Evolutionary conservation across 2,329 filamentous ascomycete genomes (phyloP).

Genomic region (Cryphonectria japonica): DNA sequence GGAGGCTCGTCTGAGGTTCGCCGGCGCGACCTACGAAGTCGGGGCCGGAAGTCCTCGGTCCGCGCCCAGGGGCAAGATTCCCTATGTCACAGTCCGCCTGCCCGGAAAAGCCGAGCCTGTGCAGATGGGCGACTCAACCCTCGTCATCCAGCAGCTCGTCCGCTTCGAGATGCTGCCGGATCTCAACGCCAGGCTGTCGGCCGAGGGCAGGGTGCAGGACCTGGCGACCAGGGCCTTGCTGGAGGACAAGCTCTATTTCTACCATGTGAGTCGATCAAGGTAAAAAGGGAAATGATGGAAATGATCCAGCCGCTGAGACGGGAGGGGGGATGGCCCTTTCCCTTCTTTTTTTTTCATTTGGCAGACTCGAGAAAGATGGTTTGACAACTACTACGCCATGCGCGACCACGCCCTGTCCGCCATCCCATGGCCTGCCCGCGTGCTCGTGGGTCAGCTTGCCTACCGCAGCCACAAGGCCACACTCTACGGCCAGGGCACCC

Average conservation of each 20-base stretch:
- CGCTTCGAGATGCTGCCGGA: conserved; percentile 48
- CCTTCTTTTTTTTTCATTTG: no score
- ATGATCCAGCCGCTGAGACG: background rate
- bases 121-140: conserved; percentile 53
- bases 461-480: conserved; percentile 48
- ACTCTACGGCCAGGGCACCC: conserved; percentile 61
- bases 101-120: conserved; percentile 1
- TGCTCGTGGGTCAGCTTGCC: conserved; percentile 54
- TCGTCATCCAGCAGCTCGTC: conserved; percentile 56
- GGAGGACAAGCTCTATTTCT: conserved; percentile 66
- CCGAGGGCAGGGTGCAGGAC: conserved; percentile 49
- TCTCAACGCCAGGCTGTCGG: conserved; percentile 49
- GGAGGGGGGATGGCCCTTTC: background rate
- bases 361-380: conserved; percentile 58
- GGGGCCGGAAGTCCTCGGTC: conserved; percentile 48
- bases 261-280: conserved; percentile 42
- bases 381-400: conserved; percentile 63
- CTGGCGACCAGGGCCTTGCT: conserved; percentile 56
- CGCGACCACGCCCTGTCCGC: conserved; percentile 52
- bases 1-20: conserved; percentile 63
- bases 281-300: no score
- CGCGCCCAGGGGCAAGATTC: conserved; percentile 63
- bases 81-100: conserved; percentile 51
- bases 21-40: conserved; percentile 49
- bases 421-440: conserved; percentile 55